Evolutionary conservation across 768 basidiomycete species (phyloP).

Genomic region (Boletus fagicola): DNA sequence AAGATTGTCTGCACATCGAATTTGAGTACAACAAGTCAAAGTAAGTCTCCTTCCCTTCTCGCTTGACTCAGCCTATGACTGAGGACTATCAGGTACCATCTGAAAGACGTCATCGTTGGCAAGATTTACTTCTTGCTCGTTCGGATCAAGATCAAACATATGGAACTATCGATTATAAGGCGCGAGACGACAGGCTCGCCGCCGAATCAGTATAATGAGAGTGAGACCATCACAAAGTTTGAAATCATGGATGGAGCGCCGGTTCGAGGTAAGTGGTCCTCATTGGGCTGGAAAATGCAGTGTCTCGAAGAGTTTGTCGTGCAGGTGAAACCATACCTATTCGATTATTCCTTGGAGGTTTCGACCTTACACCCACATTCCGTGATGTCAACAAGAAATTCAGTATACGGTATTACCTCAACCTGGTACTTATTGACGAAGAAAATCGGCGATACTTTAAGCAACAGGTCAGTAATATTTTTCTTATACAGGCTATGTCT

Average conservation of each 20-base stretch:
- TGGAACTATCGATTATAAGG: slow-evolving; percentile 98
- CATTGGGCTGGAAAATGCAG: neutral
- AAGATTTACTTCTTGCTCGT: slow-evolving; percentile 99
- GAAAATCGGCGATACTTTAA: slow-evolving; percentile 98
- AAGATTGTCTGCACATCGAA: slow-evolving; percentile 98
- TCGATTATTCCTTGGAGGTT: slow-evolving; percentile 94
- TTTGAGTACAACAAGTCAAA: slow-evolving; percentile 99
- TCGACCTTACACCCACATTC: slow-evolving; percentile 98
- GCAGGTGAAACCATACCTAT: slow-evolving; percentile 98
- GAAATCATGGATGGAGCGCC: slow-evolving; percentile 99
- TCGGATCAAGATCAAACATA: slow-evolving; percentile 99
- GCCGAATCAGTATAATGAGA: slow-evolving; percentile 99
- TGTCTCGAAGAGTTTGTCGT: neutral
- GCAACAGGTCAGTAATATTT: slow-evolving; percentile 64
- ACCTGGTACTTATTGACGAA: slow-evolving; percentile 95
- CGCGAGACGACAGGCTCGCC: slow-evolving; percentile 95
- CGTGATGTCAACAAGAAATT: slow-evolving; percentile 99
- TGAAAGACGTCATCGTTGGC: slow-evolving; percentile 98
- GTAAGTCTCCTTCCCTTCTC: slow-evolving; percentile 43
- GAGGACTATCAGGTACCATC: slow-evolving; percentile 70
- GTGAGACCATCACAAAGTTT: slow-evolving; percentile 98
- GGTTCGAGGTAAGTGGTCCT: slow-evolving; percentile 66
- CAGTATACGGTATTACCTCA: slow-evolving; percentile 94
- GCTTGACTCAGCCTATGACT: slow-evolving; percentile 2
- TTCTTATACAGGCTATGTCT: neutral